Evolutionary conservation across 805 yeast species (phyloP), one percentile per base, ranked within the genome.

Genomic region (Candida arabinofermentans): DNA sequence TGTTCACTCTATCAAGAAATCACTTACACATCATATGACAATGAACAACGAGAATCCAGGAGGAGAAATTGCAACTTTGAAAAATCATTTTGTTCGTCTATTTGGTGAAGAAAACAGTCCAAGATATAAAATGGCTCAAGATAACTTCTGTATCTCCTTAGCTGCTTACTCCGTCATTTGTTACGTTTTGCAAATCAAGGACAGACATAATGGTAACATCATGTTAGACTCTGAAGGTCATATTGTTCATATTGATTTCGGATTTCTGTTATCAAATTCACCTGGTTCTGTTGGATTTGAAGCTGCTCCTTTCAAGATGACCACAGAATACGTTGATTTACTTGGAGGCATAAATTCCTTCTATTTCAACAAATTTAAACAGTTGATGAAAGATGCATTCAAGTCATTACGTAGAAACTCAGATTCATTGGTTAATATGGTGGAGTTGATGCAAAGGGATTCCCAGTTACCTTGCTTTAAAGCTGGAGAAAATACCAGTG

Each of bases 231-330:
- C 83, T 44, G 96, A 91, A 45, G 99, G 99, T 0, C 99, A 93
- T 58, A 84, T 93, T 10, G 81, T 91, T 35, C 95, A 87, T 62
- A 93, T 93, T 53, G 99, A 93, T 65, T 93, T 93, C 67, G 99
- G 99, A 0, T 91, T 88, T 61, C 65, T 91, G 59, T 70, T 91
- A 3, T 87, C 96, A 0, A 91, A 93, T 58, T 83, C 97, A 0
- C 99, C 99, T 0, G 99, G 99, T 3, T 84, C 96, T 37, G 89
- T 93, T 42, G 96, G 97, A 0, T 90, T 93, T 61, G 99, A 93
- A 59, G 95, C 96, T 1, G 96, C 98, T 1, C 97, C 99, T 1
- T 93, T 93, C 71, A 93, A 93, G 60, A 70, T 93, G 14, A 88
- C 98, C 0, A 71, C 72, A 44, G 99, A 93, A 55, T 93, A 93